Evolutionary conservation across 1,284 basidiomycete genomes (phyloP).

Genomic region (Cryptococcus sp.): DNA sequence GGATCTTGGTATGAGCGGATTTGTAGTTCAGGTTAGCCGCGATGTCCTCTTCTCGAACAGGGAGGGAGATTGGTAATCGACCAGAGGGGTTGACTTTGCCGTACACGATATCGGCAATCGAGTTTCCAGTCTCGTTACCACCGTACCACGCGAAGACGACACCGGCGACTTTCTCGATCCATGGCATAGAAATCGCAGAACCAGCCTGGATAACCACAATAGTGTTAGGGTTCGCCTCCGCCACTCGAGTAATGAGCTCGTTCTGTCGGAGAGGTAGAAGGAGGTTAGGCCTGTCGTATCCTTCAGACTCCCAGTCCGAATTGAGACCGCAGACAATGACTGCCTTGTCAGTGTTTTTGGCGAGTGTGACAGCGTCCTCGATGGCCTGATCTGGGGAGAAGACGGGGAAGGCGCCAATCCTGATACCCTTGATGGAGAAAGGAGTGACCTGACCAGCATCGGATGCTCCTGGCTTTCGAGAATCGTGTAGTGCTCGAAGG

Average conservation of each 20-base stretch:
- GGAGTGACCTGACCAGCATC: conserved; percentile 2
- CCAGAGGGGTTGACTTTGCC: conserved; percentile 73
- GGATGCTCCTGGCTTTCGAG: conserved; percentile 7
- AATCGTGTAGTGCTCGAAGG: conserved; percentile 23
- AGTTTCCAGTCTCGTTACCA: conserved; percentile 72
- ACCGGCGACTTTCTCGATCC: conserved; percentile 61
- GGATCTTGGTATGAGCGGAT: conserved; percentile 58
- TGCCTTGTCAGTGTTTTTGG: conserved; percentile 57
- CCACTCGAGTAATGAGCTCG: conserved; percentile 63
- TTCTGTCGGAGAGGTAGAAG: conserved; percentile 48
- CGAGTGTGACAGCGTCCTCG: conserved; percentile 55
- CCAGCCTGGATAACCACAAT: conserved; percentile 51
- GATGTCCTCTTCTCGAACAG: conserved; percentile 27
- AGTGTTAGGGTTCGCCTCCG: conserved; percentile 48
- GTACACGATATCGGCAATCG: conserved; percentile 71
- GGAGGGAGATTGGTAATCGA: conserved; percentile 71
- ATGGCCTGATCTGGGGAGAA: conserved; percentile 44
- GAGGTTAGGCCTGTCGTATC: conserved; percentile 61
- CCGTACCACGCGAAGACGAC: conserved; percentile 76
- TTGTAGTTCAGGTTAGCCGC: conserved; percentile 18
- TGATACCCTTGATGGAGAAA: conserved; percentile 29
- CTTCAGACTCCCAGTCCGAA: conserved; percentile 50
- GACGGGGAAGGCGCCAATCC: conserved; percentile 49
- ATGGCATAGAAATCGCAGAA: conserved; percentile 67
- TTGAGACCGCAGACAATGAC: conserved; percentile 63